Evolutionary conservation across 176 grass and related monocot species (phyloP), one percentile per base, ranked within the genome.

Genomic region (Avena eriantha): DNA sequence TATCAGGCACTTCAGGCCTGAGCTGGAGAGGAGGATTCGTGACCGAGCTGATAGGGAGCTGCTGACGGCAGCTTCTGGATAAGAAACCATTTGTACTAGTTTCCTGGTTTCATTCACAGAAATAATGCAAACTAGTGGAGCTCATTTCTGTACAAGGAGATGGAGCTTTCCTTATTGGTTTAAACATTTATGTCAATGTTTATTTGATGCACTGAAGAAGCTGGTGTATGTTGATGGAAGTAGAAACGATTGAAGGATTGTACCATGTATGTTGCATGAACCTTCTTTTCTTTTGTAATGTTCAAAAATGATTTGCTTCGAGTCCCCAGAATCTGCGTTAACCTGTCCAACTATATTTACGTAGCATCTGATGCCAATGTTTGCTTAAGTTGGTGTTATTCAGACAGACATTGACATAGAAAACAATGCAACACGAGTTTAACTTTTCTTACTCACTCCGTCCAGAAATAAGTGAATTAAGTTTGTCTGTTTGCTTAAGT

Each of bases 1-100:
- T 75, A 95, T 98, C 89, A 93, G 91, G 83, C 91, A 98, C 68
- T 98, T 98, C 87, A 98, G 95, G 89, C 91, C 93, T 54, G 95
- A 98, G 80, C 85, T 98, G 61, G 95, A 93, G 56, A 93, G 89
- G 89, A 98, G 95, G 86, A 95, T 98, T 66, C 87, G 79, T 1
- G 91, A 95, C 19, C 86, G 93, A 87, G 95, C 93, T 64, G 91
- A 98, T 65, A 90, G 86, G 76, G 93, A 98, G 85, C 80, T 98
- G 60, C 69, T 95, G 51, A 54, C 86, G 58, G 95, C 92, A 39
- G 92, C 93, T 82, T 94, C 91, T 78, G 93, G 91, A 55, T 98
- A 84, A 93, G 31, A 26, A 26, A 65, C 59, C 24, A 65, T 69
- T 48, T 89, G 57, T 79, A 82, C 78, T 83, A 82, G 67, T 86